Evolutionary conservation across 78 protist genomes (phyloP).

Genomic region (Creolimax fragrantissima): DNA sequence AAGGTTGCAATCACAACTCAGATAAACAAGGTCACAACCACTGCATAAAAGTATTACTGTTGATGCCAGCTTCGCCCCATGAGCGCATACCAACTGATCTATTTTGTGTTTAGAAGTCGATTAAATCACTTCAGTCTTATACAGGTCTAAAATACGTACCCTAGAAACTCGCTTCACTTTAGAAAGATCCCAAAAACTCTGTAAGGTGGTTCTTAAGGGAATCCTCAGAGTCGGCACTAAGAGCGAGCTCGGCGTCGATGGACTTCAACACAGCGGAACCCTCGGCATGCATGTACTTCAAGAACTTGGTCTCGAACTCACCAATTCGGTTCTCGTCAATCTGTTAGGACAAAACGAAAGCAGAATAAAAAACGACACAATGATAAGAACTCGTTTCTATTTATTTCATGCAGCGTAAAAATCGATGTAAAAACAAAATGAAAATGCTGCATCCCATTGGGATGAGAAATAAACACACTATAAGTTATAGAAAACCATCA

Average conservation of each 20-base stretch:
- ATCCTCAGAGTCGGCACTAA: neutral
- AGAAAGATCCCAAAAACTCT: conserved; percentile 19
- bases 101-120: too few relatives aligned
- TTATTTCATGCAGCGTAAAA: neutral
- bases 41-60: too few relatives aligned
- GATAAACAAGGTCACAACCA: too few relatives aligned
- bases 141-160: too few relatives aligned
- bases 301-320: conserved; percentile 28
- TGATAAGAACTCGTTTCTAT: neutral
- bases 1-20: too few relatives aligned
- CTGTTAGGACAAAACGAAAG: neutral
- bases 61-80: too few relatives aligned
- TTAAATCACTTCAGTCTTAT: too few relatives aligned
- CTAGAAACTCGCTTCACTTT: too few relatives aligned
- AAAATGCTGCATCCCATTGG: too few relatives aligned
- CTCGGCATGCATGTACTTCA: neutral
- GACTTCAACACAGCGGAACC: conserved; percentile 12
- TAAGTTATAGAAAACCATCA: too few relatives aligned
- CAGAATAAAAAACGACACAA: neutral
- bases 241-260: conserved; percentile 8
- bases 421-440: neutral
- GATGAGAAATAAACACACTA: too few relatives aligned
- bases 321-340: conserved; percentile 11
- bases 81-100: too few relatives aligned
- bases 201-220: neutral